phyloP scores from a whole-genome alignment of 352 stramenopile species.

The Phytophthora melonis region DNA sequence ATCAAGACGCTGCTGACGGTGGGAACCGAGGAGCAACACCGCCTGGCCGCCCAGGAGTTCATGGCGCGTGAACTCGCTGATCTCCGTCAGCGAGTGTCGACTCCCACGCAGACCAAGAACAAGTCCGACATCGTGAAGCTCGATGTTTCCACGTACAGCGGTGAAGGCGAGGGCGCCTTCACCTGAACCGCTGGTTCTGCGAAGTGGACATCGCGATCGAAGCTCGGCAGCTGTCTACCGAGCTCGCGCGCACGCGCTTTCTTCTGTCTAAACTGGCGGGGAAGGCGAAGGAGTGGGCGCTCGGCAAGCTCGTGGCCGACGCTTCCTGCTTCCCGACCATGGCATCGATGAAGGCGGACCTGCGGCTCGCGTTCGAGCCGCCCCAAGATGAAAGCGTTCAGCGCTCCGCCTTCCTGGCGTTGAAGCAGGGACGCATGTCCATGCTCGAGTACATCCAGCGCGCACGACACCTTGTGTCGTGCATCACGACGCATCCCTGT shows the following conservation, averaged over 20 bases:
- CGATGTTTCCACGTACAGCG: conserved; percentile 38
- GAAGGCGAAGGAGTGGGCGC: conserved; percentile 11
- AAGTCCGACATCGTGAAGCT: conserved; percentile 35
- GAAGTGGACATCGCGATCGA: conserved; percentile 31
- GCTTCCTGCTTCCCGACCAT: conserved; percentile 16
- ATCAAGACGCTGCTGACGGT: too few relatives aligned
- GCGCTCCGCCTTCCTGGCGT: conserved; percentile 9
- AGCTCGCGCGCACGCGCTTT: neutral
- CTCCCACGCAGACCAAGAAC: conserved; percentile 18
- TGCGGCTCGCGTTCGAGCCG: conserved; percentile 25
- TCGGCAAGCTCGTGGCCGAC: conserved; percentile 23
- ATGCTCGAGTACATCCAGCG: conserved; percentile 35
- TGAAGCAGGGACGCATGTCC: conserved; percentile 24
- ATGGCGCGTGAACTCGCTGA: conserved; percentile 23
- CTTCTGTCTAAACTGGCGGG: neutral
- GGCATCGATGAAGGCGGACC: conserved; percentile 1
- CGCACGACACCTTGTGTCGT: conserved; percentile 31
- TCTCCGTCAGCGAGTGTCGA: conserved; percentile 16
- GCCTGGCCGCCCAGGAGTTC: conserved; percentile 6
- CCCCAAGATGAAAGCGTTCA: conserved; percentile 27
- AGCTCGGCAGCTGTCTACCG: neutral
- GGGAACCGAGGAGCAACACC: too few relatives aligned
- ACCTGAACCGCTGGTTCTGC: conserved; percentile 32
- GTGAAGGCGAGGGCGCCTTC: conserved; percentile 15
- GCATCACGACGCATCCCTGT: conserved; percentile 2